These are phyloP conservation scores for Beauveria bassiana DNA, from an alignment of 2,329 filamentous ascomycete genomes.

Conservation along the genomic window DNA sequence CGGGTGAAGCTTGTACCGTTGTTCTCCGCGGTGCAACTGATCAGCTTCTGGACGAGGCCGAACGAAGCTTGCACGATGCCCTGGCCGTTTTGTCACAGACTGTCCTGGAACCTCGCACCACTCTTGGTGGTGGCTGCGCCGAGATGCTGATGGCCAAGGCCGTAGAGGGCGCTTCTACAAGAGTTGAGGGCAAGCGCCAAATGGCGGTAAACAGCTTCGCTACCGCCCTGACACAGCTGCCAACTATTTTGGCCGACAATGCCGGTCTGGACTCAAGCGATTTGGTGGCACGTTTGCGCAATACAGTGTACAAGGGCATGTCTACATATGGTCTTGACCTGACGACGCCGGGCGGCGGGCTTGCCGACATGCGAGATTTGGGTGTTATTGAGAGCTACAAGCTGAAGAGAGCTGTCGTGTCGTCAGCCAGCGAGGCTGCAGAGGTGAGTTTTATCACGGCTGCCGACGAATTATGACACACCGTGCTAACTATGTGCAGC, in stretches of 20 bases:
- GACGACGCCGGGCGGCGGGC: slow-evolving; percentile 79
- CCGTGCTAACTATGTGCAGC: slow-evolving; percentile 18
- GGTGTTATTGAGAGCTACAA: slow-evolving; percentile 98
- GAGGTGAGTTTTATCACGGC: slow-evolving; percentile 56
- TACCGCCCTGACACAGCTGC: slow-evolving; percentile 80
- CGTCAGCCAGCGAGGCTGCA: slow-evolving; percentile 89
- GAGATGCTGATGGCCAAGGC: slow-evolving; percentile 99
- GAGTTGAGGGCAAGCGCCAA: slow-evolving; percentile 94
- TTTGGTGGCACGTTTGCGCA: slow-evolving; percentile 81
- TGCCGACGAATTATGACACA: neutral
- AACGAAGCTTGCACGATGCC: slow-evolving; percentile 92
- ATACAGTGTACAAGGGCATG: slow-evolving; percentile 91
- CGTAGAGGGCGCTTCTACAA: slow-evolving; percentile 85
- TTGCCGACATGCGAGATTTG: slow-evolving; percentile 90
- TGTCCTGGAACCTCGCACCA: slow-evolving; percentile 87
- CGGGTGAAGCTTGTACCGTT: slow-evolving; percentile 90
- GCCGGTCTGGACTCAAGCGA: slow-evolving; percentile 94
- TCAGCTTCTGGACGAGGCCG: slow-evolving; percentile 92
- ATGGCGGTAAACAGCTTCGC: slow-evolving; percentile 88
- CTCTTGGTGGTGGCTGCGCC: slow-evolving; percentile 88
- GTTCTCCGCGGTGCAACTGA: slow-evolving; percentile 94
- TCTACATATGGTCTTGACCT: slow-evolving; percentile 87
- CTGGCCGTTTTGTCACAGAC: slow-evolving; percentile 95
- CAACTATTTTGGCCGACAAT: slow-evolving; percentile 95
- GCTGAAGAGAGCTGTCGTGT: slow-evolving; percentile 95